Evolutionary conservation across 345 rosid genomes (phyloP).

Genomic region (Triadica sebifera): DNA sequence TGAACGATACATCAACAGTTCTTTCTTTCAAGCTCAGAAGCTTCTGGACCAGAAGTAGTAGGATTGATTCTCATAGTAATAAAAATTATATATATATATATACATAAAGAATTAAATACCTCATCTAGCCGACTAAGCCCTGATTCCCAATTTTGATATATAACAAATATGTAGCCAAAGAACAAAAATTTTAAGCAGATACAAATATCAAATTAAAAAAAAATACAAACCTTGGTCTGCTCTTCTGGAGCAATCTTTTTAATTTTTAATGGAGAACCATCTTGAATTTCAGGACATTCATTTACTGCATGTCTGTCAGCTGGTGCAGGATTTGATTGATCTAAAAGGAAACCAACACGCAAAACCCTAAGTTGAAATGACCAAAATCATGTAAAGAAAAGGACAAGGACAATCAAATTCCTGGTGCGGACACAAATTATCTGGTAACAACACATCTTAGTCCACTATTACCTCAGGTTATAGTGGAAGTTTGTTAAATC

Average conservation of each 20-base stretch:
- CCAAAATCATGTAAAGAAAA: conserved; percentile 8
- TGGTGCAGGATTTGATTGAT: conserved; percentile 1
- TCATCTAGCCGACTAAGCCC: not conserved
- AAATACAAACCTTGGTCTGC: not conserved
- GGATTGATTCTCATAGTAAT: too few species aligned
- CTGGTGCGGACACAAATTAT: not conserved
- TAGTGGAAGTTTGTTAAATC: not conserved
- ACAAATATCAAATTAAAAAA: not conserved
- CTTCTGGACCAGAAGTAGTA: too few species aligned
- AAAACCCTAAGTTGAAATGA: conserved; percentile 7
- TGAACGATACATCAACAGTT: too few species aligned
- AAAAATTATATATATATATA: too few species aligned
- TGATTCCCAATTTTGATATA: not conserved
- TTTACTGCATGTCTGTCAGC: not conserved
- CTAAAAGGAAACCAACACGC: not conserved
- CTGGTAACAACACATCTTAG: conserved; percentile 9
- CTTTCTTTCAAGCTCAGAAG: too few species aligned
- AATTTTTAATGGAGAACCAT: not conserved
- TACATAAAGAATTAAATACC: not conserved
- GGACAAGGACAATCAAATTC: not conserved
- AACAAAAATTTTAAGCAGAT: not conserved
- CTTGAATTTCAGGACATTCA: conserved; percentile 7
- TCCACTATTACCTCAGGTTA: not conserved
- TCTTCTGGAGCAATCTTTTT: not conserved
- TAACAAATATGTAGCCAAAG: not conserved